phyloP scores from a whole-genome alignment of 169 alveolate species.

The Plasmodium malariae region DNA sequence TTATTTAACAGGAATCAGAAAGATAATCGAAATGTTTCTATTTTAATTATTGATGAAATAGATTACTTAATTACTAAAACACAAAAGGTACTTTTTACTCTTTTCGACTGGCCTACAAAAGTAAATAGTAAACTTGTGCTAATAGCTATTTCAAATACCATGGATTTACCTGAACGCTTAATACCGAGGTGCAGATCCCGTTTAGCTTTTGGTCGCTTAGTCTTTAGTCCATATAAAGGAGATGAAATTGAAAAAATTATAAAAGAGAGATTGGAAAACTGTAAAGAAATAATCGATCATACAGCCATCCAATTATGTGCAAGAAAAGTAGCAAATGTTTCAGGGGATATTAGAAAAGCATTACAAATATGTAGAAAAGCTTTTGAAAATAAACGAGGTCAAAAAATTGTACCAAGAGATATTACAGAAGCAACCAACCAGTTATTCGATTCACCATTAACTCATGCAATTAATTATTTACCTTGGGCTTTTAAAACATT shows the following conservation, averaged over 20 bases:
- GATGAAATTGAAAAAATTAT: constrained; percentile 86
- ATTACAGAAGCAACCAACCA: constrained; percentile 83
- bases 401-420: constrained; percentile 79
- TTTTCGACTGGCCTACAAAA: constrained; percentile 90
- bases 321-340: constrained; percentile 86
- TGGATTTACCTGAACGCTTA: constrained; percentile 89
- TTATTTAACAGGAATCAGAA: constrained; percentile 43
- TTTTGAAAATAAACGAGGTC: constrained; percentile 77
- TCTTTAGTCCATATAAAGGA: constrained; percentile 87
- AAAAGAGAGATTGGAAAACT: constrained; percentile 67
- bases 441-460: constrained; percentile 82
- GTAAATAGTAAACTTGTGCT: constrained; percentile 85
- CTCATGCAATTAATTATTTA: constrained; percentile 77
- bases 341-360: constrained; percentile 89
- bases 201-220: constrained; percentile 86
- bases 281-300: constrained; percentile 56
- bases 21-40: constrained; percentile 60
- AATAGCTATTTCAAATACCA: constrained; percentile 89
- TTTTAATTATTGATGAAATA: constrained; percentile 85
- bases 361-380: constrained; percentile 86
- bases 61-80: constrained; percentile 85
- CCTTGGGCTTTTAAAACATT: constrained; percentile 81
- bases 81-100: constrained; percentile 89
- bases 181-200: constrained; percentile 86
- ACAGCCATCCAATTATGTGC: constrained; percentile 89